Percentiles rank a stretch among this genome's conserved stretches.
These are phyloP conservation scores for Camellia oleifera DNA, from an alignment of 179 eudicot species.

Conservation along the genomic window DNA sequence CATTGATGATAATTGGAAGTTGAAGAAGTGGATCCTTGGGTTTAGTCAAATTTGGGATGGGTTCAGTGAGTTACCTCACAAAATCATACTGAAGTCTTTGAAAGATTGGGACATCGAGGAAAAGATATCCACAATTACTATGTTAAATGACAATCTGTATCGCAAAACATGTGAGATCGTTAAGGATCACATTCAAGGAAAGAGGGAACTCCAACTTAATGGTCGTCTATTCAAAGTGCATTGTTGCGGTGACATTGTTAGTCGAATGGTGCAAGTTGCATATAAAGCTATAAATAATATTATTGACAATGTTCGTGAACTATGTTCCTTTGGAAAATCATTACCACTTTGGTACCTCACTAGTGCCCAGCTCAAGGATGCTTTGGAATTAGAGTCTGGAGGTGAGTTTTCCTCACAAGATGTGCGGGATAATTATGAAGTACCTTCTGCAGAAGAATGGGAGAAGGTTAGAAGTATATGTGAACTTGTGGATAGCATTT, in stretches of 20 bases:
- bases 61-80: too few species aligned
- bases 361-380: slow-evolving; percentile 1
- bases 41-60: neutral
- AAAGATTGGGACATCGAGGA: slow-evolving; percentile 22
- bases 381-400: slow-evolving; percentile 20
- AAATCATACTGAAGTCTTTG: slow-evolving; percentile 12
- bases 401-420: slow-evolving; percentile 22
- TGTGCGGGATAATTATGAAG: neutral
- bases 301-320: neutral
- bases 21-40: slow-evolving; percentile 22
- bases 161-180: neutral
- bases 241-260: slow-evolving; percentile 16
- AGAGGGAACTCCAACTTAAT: slow-evolving; percentile 10
- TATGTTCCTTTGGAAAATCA: slow-evolving; percentile 14
- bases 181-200: slow-evolving; percentile 7
- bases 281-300: slow-evolving; percentile 9
- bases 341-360: slow-evolving; percentile 26
- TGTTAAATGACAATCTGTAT: neutral
- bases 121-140: slow-evolving; percentile 7
- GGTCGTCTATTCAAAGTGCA: slow-evolving; percentile 21
- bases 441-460: slow-evolving; percentile 30
- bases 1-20: slow-evolving; percentile 29
- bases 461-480: neutral
- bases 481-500: neutral
- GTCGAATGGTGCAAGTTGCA: slow-evolving; percentile 21